These are phyloP conservation scores for Rhizophagus clarus DNA, from an alignment of 192 early-diverging fungal genomes.

Conservation along the genomic window DNA sequence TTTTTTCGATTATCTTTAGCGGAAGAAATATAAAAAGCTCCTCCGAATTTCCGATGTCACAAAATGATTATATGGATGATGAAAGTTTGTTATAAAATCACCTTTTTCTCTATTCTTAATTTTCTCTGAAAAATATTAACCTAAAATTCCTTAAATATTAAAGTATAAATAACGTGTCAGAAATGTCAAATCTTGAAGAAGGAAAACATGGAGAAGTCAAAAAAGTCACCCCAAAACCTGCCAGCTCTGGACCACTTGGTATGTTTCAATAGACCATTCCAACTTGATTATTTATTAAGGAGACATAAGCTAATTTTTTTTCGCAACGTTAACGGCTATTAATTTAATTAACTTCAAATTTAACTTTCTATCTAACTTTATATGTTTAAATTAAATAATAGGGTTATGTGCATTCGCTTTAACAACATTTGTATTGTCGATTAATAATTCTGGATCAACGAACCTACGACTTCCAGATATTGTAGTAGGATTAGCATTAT, in stretches of 20 bases:
- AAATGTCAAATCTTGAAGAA: neutral
- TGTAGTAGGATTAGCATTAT: constrained; percentile 67
- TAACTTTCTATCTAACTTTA: neutral
- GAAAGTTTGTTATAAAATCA: too few species aligned
- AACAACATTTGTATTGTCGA: constrained; percentile 69
- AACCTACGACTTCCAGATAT: constrained; percentile 54
- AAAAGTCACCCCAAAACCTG: constrained; percentile 38
- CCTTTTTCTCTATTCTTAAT: too few species aligned
- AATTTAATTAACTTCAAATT: too few species aligned
- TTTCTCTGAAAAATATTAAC: too few species aligned
- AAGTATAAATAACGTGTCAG: neutral
- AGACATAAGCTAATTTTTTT: too few species aligned
- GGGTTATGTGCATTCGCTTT: constrained; percentile 62
- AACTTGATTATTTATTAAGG: too few species aligned
- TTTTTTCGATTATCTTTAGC: too few species aligned
- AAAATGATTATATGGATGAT: too few species aligned
- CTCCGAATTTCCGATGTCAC: too few species aligned
- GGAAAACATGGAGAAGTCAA: neutral
- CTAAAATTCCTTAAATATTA: too few species aligned
- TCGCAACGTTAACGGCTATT: too few species aligned
- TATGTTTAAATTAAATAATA: neutral
- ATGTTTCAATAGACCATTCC: neutral
- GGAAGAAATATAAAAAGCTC: too few species aligned
- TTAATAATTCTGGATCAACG: constrained; percentile 70
- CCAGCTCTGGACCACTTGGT: constrained; percentile 63